Evolutionary conservation across 495 filamentous ascomycete species (phyloP).

Genomic region (Cryomyces minteri): DNA sequence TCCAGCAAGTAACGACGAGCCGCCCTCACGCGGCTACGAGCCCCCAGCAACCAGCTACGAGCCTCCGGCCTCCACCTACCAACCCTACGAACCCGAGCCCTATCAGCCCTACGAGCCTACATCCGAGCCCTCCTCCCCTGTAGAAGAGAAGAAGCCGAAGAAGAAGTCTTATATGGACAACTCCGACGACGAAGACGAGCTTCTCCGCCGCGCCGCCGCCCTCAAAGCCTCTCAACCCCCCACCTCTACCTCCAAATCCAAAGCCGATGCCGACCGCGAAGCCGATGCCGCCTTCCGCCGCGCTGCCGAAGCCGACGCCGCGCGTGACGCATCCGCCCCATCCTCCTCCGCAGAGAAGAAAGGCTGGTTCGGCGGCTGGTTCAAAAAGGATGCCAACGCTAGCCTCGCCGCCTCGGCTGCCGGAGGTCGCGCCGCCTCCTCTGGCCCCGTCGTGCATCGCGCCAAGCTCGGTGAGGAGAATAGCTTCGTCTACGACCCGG

Average conservation of each 20-base stretch:
- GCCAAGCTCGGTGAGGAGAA: slow-evolving; percentile 92
- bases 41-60: slow-evolving; percentile 19
- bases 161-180: slow-evolving; percentile 70
- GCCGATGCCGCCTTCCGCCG: slow-evolving; percentile 64
- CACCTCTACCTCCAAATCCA: slow-evolving; percentile 16
- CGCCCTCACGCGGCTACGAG: slow-evolving; percentile 27
- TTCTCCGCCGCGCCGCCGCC: slow-evolving; percentile 30
- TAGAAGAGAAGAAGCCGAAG: slow-evolving; percentile 38
- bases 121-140: slow-evolving; percentile 20
- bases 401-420: background rate
- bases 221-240: slow-evolving; percentile 23
- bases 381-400: slow-evolving; percentile 47
- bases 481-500: slow-evolving; percentile 83
- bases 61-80: slow-evolving; percentile 32
- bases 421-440: slow-evolving; percentile 18
- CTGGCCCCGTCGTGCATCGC: slow-evolving; percentile 47
- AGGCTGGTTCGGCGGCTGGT: slow-evolving; percentile 80
- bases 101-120: slow-evolving; percentile 27
- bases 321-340: slow-evolving; percentile 4
- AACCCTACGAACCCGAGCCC: slow-evolving; percentile 25
- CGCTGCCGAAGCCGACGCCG: slow-evolving; percentile 64
- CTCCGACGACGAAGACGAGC: slow-evolving; percentile 48
- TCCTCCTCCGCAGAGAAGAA: slow-evolving; percentile 6
- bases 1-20: slow-evolving; percentile 11
- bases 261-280: slow-evolving; percentile 30